Percentiles rank a stretch among this genome's conserved stretches.
These are phyloP conservation scores for Calonectria crousiana DNA, from an alignment of 2,329 filamentous ascomycete species.

Conservation along the genomic window DNA sequence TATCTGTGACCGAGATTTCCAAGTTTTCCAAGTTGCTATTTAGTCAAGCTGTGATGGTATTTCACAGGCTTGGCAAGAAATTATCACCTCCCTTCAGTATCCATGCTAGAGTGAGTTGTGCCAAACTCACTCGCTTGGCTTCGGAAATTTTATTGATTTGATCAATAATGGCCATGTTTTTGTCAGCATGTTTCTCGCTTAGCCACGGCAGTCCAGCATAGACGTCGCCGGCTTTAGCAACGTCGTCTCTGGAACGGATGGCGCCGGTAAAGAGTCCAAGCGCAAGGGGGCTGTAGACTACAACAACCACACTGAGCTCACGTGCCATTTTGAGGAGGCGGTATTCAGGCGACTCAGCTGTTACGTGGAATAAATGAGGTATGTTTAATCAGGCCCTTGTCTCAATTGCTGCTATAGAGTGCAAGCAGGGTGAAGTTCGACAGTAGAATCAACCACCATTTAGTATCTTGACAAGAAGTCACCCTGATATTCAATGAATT, in stretches of 20 bases:
- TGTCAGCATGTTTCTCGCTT: not conserved
- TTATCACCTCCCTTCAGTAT: not conserved
- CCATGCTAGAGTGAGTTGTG: not conserved
- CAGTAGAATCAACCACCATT: no score
- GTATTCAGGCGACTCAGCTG: constrained; percentile 61
- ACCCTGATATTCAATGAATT: no score
- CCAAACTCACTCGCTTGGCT: not conserved
- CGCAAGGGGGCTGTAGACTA: constrained; percentile 70
- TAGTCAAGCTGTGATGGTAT: not conserved
- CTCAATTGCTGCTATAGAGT: no score
- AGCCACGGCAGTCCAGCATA: not conserved
- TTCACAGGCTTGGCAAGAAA: not conserved
- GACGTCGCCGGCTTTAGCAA: not conserved
- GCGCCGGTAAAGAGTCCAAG: constrained; percentile 66
- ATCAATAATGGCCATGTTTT: not conserved
- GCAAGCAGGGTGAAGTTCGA: no score
- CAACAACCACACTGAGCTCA: constrained; percentile 66
- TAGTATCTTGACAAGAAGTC: no score
- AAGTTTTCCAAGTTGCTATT: not conserved
- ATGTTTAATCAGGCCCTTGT: no score
- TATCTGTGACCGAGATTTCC: not conserved
- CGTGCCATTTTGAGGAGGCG: constrained; percentile 62
- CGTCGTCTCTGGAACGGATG: not conserved
- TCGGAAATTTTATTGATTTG: not conserved
- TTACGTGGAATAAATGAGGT: no score